Base-by-base conservation (phyloP, 2,329 filamentous ascomycete genomes). In the Monilinia laxa region DNA sequence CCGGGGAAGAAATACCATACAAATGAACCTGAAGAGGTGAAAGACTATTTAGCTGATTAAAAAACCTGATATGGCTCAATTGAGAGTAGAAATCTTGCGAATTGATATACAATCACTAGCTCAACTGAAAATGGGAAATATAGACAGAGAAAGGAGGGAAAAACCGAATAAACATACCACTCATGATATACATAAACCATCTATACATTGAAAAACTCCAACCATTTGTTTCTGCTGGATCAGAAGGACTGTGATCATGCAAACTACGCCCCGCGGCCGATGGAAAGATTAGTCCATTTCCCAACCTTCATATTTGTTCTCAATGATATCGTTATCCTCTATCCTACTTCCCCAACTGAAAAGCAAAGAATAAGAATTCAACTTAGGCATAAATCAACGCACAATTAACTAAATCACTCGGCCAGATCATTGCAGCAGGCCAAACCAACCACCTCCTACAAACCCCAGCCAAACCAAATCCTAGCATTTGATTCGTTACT, bases 351-450 rank as follows among this genome's bases (percentile, higher is more conserved):
- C 38, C 40, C 40, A 42, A 16, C 40, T 42, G 10, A 42, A 16
- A 10, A 14, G 12, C 40, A 16, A 42, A 16, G 12, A 42, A 16
- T 1, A 16, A 42, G 18, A 42, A 80, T 81, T 68, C 80, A 60
- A 51, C 28, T 51, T 38, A 51, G 14, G 82, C 80, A 10, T 77
- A 75, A 72, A 82, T 81, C 2, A 84, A 75, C 0, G 80, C 80
- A 55, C 83, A 81, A 10, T 79, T 84, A 6, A 79, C 80, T 65
- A 87, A 78, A 42, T 83, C 81, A n/a, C 82, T 80, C 0, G 86
- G 86, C 86, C 86, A 89, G 60, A 89, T 84, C 85, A 88, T 88
- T 57, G 84, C 81, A 2, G 86, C 84, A 1, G 85, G 87, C 76
- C 71, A 71, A 42, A 86, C 82, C 35, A 89, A 80, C 76, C 86